Evolutionary conservation across 2,329 filamentous ascomycete species (phyloP).

Genomic region (Monilinia fructicola): DNA sequence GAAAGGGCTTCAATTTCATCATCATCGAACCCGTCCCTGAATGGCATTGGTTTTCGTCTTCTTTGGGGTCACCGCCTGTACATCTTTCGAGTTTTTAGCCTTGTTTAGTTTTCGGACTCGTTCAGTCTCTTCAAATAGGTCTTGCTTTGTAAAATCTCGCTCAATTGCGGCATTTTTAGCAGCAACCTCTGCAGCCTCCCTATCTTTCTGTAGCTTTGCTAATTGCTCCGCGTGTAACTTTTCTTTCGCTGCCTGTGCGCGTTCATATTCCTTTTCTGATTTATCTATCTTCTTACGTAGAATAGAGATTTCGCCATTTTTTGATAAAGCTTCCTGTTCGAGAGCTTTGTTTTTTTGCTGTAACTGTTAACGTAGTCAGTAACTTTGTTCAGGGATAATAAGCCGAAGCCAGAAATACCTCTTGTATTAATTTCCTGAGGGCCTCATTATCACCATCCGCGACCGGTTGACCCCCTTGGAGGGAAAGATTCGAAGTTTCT

Average conservation of each 20-base stretch:
- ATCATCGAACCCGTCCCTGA: constrained; percentile 73
- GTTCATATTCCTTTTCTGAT: constrained; percentile 60
- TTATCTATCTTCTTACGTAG: constrained; percentile 70
- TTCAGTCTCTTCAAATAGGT: constrained; percentile 61
- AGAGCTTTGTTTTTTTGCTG: constrained; percentile 56
- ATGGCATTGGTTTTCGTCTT: constrained; percentile 52
- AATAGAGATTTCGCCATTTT: constrained; percentile 71
- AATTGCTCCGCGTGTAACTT: constrained; percentile 64
- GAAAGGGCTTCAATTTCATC: constrained; percentile 51
- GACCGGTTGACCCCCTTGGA: constrained; percentile 28
- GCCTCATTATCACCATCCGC: constrained; percentile 27
- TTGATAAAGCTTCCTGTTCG: constrained; percentile 58
- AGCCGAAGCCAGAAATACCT: constrained; percentile 29
- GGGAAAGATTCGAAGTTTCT: constrained; percentile 27
- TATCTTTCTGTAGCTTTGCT: constrained; percentile 60
- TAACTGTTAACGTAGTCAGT: constrained; percentile 31
- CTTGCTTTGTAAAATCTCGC: constrained; percentile 70
- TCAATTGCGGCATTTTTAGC: constrained; percentile 66
- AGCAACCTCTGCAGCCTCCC: constrained; percentile 64
- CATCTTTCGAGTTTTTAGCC: constrained; percentile 45
- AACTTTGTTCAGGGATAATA: neutral
- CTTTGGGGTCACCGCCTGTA: constrained; percentile 59
- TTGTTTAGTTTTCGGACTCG: constrained; percentile 43
- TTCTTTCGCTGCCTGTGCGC: constrained; percentile 59
- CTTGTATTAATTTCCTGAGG: constrained; percentile 35